These are phyloP conservation scores for Microsporum audouinii DNA, from an alignment of 2,329 filamentous ascomycete genomes.

Conservation along the genomic window DNA sequence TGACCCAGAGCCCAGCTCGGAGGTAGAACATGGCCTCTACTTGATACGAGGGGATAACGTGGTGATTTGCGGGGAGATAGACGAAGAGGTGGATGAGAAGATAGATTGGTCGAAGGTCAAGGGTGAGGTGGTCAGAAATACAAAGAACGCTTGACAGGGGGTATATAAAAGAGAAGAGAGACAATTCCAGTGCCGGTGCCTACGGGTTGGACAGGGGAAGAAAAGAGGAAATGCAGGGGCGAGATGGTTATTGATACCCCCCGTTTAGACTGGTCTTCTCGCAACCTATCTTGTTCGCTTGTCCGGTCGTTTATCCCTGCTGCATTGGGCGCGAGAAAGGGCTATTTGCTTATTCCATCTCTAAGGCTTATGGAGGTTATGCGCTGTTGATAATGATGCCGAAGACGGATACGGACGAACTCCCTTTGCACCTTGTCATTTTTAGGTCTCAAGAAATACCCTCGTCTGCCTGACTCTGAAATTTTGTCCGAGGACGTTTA, in stretches of 20 bases:
- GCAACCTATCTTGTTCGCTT: background rate
- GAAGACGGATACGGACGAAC: too few relatives aligned
- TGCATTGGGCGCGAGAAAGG: background rate
- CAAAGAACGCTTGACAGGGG: slow-evolving; percentile 54
- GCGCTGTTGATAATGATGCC: too few relatives aligned
- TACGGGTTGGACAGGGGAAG: background rate
- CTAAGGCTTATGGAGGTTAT: background rate
- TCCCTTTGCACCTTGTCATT: too few relatives aligned
- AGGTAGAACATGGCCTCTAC: slow-evolving; percentile 77
- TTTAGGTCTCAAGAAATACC: too few relatives aligned
- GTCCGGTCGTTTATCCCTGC: background rate
- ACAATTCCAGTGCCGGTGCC: too few relatives aligned
- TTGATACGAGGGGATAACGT: slow-evolving; percentile 92
- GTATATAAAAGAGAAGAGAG: background rate
- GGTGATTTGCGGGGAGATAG: slow-evolving; percentile 75
- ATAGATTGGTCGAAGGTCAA: slow-evolving; percentile 91
- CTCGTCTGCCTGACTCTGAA: too few relatives aligned
- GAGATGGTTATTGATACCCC: background rate
- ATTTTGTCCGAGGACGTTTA: too few relatives aligned
- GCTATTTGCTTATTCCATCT: background rate
- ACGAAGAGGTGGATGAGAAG: slow-evolving; percentile 75
- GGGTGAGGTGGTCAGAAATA: slow-evolving; percentile 69
- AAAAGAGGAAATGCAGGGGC: background rate
- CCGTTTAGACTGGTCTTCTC: background rate
- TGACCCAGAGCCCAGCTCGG: slow-evolving; percentile 66